Evolutionary conservation across 2,329 filamentous ascomycete species (phyloP).

Genomic region (Neonectria punicea): DNA sequence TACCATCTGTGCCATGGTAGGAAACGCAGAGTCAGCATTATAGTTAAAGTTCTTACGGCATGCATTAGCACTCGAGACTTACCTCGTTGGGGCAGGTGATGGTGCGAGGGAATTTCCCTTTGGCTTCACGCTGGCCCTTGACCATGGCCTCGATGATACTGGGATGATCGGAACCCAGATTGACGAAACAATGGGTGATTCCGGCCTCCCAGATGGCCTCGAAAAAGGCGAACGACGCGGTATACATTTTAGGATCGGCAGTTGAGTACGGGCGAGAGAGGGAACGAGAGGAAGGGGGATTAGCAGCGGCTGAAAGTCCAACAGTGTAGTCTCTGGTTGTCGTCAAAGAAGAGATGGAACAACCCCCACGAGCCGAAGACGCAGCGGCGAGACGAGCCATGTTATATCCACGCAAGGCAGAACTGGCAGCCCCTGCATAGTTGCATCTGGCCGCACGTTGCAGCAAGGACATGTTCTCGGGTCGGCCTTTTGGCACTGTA

Average conservation of each 20-base stretch:
- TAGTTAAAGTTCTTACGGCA: background rate
- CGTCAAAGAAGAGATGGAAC: constrained; percentile 23
- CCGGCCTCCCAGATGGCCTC: constrained; percentile 81
- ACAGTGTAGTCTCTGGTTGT: constrained; percentile 10
- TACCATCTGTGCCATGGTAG: constrained; percentile 70
- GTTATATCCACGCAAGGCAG: constrained; percentile 35
- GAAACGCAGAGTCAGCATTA: constrained; percentile 19
- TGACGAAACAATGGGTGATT: constrained; percentile 69
- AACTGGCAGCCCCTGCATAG: constrained; percentile 24
- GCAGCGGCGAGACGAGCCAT: constrained; percentile 20
- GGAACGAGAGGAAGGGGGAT: constrained; percentile 22
- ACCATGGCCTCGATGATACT: constrained; percentile 85
- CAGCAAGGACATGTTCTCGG: constrained; percentile 38
- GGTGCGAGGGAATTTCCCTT: constrained; percentile 73
- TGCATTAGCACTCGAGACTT: constrained; percentile 30
- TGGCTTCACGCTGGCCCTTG: constrained; percentile 75
- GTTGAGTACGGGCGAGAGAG: constrained; percentile 38
- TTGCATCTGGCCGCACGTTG: constrained; percentile 38
- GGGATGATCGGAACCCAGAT: constrained; percentile 78
- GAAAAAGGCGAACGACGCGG: constrained; percentile 83
- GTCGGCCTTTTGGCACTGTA: constrained; percentile 12
- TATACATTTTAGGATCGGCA: constrained; percentile 64
- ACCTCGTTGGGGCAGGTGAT: constrained; percentile 86
- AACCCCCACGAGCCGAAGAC: constrained; percentile 13
- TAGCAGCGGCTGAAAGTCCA: constrained; percentile 20